These are phyloP conservation scores for Trichoderma reesei DNA, from an alignment of 495 filamentous ascomycete species.

Conservation along the genomic window DNA sequence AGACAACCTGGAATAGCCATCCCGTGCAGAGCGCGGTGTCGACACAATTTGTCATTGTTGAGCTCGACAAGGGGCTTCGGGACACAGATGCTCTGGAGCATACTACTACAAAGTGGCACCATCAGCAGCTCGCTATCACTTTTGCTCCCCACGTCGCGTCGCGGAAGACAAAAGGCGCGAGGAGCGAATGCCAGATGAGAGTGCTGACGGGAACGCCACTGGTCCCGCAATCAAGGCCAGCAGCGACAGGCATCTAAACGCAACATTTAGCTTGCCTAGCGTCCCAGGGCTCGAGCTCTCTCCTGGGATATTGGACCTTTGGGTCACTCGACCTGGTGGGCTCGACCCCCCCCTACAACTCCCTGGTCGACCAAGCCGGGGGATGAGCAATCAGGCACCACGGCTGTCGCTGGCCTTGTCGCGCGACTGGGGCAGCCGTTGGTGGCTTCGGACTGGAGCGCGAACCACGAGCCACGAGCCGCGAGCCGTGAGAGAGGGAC, in stretches of 20 bases:
- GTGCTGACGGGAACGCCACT: slow-evolving; percentile 1
- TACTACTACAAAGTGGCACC: background rate
- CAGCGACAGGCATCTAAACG: background rate
- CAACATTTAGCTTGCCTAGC: slow-evolving; percentile 1
- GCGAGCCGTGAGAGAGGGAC: background rate
- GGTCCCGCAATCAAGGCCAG: slow-evolving; percentile 1
- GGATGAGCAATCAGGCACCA: background rate
- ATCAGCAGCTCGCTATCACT: background rate
- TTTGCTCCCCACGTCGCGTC: background rate
- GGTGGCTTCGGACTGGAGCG: background rate
- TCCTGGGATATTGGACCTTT: slow-evolving; percentile 1
- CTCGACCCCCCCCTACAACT: background rate
- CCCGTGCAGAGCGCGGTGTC: background rate
- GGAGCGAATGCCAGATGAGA: background rate
- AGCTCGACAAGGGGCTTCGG: background rate
- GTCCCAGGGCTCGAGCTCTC: background rate
- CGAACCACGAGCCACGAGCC: slow-evolving; percentile 7
- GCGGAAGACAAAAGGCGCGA: background rate
- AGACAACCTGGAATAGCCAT: background rate
- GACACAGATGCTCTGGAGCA: background rate
- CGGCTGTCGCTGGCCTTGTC: slow-evolving; percentile 8
- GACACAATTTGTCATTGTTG: background rate
- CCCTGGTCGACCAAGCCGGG: background rate
- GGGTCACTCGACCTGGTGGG: background rate
- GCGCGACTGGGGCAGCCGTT: background rate